Evolutionary conservation across 768 basidiomycete genomes (phyloP).

Genomic region (Boletus pseudopeckii): DNA sequence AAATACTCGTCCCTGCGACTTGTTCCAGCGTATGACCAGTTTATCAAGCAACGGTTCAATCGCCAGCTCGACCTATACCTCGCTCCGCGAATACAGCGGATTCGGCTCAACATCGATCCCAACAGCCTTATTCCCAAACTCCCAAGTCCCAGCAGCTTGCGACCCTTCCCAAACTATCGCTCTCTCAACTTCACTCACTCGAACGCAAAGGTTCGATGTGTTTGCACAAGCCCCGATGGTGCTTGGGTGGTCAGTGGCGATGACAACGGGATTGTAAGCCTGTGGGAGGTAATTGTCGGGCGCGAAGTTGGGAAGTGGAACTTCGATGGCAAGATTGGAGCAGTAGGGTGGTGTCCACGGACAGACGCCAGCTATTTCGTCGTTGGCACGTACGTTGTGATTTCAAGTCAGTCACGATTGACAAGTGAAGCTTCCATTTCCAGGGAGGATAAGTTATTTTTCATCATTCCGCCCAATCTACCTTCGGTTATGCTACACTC

Average conservation of each 20-base stretch:
- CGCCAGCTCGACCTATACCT: conserved; percentile 96
- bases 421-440: conserved; percentile 9
- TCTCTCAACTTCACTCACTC: conserved; percentile 70
- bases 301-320: conserved; percentile 85
- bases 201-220: conserved; percentile 63
- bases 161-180: conserved; percentile 89
- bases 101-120: conserved; percentile 89
- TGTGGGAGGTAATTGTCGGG: conserved; percentile 93
- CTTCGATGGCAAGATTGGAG: conserved; percentile 73
- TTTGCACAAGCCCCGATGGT: conserved; percentile 83
- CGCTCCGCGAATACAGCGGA: conserved; percentile 85
- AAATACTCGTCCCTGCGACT: conserved; percentile 82
- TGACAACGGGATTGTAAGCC: conserved; percentile 77
- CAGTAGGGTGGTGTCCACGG: conserved; percentile 92
- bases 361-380: conserved; percentile 76
- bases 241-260: conserved; percentile 91
- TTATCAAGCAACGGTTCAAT: conserved; percentile 91
- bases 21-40: conserved; percentile 87
- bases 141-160: conserved; percentile 85
- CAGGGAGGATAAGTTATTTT: conserved; percentile 81
- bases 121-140: conserved; percentile 89
- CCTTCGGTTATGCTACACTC: conserved; percentile 52
- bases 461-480: conserved; percentile 78
- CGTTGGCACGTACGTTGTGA: conserved; percentile 65
- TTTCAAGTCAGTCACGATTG: conserved; percentile 5